Evolutionary conservation across 805 yeast species (phyloP).

Genomic region (Candida sithepensis): DNA sequence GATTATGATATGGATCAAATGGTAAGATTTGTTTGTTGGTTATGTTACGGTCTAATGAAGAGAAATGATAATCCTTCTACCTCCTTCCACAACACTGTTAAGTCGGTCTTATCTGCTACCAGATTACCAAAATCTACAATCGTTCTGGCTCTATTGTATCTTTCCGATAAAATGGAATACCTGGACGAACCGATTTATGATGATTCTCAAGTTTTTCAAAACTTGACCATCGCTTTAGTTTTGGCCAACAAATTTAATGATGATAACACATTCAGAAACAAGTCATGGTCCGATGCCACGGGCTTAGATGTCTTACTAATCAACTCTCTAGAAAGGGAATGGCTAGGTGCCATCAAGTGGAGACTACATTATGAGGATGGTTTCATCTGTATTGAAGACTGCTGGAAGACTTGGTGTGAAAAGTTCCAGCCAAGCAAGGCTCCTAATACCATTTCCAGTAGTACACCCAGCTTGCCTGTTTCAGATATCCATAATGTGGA

Average conservation of each 20-base stretch:
- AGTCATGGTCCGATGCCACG: conserved; percentile 96
- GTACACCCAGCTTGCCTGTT: conserved; percentile 7
- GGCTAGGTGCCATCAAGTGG: conserved; percentile 30
- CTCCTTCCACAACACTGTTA: conserved; percentile 55
- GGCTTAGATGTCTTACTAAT: conserved; percentile 62
- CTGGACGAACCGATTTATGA: conserved; percentile 27
- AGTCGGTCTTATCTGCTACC: conserved; percentile 77
- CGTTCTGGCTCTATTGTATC: conserved; percentile 72
- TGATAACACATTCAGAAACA: conserved; percentile 93
- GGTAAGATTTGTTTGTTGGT: conserved; percentile 77
- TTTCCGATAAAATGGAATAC: conserved; percentile 53
- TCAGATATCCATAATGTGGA: not conserved
- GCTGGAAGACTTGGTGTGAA: conserved; percentile 36
- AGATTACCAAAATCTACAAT: conserved; percentile 83
- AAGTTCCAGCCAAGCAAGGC: conserved; percentile 19
- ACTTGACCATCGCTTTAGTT: conserved; percentile 64
- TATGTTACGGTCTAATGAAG: conserved; percentile 64
- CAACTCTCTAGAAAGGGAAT: conserved; percentile 65
- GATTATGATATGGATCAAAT: conserved; percentile 78
- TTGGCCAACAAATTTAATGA: conserved; percentile 93
- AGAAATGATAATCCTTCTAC: conserved; percentile 43
- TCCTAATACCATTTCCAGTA: not conserved
- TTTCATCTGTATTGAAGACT: conserved; percentile 31
- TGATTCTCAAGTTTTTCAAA: conserved; percentile 45
- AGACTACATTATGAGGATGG: conserved; percentile 30